Evolutionary conservation across 345 rosid genomes (phyloP).

Genomic region (Barbarea vulgaris): DNA sequence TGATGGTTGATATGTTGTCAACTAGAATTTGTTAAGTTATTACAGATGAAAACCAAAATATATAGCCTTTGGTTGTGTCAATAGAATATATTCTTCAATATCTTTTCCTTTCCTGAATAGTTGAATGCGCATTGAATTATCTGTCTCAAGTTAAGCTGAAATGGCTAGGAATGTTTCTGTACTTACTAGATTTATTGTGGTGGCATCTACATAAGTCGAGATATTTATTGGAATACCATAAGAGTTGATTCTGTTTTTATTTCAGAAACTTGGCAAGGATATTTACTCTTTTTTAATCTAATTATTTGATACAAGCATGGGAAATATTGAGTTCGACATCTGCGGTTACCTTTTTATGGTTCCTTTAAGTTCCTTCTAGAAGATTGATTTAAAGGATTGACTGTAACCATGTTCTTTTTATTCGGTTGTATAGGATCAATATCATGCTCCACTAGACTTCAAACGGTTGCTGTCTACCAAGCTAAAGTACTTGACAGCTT

Average conservation of each 20-base stretch:
- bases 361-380: background rate
- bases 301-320: background rate
- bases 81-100: background rate
- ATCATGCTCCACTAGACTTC: slow-evolving; percentile 90
- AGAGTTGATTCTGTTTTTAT: slow-evolving; percentile 6
- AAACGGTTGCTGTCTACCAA: slow-evolving; percentile 82
- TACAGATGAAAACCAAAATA: background rate
- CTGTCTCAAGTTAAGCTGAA: background rate
- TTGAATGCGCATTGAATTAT: background rate
- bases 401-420: background rate
- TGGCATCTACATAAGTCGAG: background rate
- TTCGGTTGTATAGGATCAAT: slow-evolving; percentile 70
- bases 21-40: background rate
- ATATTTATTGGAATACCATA: background rate
- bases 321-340: background rate
- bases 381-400: background rate
- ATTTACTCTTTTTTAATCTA: background rate
- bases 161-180: background rate
- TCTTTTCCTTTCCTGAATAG: slow-evolving; percentile 7
- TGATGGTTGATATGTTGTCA: slow-evolving; percentile 14
- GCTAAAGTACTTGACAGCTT: slow-evolving; percentile 72
- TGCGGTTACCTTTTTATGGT: background rate
- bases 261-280: slow-evolving; percentile 2
- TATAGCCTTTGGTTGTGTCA: background rate
- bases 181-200: background rate